These are phyloP conservation scores for Pestalotiopsis sp. DNA, from an alignment of 2,329 filamentous ascomycete genomes.

Conservation along the genomic window DNA sequence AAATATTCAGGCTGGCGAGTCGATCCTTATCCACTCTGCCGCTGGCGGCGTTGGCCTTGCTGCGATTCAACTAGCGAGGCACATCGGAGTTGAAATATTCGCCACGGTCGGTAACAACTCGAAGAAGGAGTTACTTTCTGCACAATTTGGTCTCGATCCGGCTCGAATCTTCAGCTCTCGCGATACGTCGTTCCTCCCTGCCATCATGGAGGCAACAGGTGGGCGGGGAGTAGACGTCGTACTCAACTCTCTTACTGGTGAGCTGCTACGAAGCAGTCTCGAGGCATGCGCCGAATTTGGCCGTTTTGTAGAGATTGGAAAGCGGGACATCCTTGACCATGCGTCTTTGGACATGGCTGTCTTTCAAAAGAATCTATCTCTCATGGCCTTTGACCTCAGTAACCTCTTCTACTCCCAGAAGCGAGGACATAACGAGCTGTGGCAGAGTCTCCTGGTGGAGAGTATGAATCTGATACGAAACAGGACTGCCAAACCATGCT, in stretches of 20 bases:
- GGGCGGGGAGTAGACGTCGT: slow-evolving; percentile 13
- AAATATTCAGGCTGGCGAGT: slow-evolving; percentile 24
- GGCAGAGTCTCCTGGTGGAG: too few relatives aligned
- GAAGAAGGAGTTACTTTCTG: neutral
- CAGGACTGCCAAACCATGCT: too few relatives aligned
- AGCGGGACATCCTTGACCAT: neutral
- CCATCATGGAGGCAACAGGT: neutral
- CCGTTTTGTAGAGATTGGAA: slow-evolving; percentile 15
- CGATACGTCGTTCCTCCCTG: neutral
- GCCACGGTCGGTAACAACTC: neutral
- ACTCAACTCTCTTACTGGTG: slow-evolving; percentile 21
- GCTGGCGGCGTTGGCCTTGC: slow-evolving; percentile 24
- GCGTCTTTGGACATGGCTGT: too few relatives aligned
- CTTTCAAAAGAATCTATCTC: too few relatives aligned
- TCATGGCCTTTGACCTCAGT: too few relatives aligned
- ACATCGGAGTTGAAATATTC: slow-evolving; percentile 24
- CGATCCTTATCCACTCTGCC: slow-evolving; percentile 26
- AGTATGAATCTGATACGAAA: too few relatives aligned
- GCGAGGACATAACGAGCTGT: too few relatives aligned
- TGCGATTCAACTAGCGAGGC: slow-evolving; percentile 22
- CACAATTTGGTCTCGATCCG: neutral
- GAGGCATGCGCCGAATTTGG: neutral
- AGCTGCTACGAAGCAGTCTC: neutral
- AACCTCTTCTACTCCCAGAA: too few relatives aligned
- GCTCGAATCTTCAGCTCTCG: neutral